Conservation (phyloP, 106 monocot genomes). For the Allium sativum region DNA sequence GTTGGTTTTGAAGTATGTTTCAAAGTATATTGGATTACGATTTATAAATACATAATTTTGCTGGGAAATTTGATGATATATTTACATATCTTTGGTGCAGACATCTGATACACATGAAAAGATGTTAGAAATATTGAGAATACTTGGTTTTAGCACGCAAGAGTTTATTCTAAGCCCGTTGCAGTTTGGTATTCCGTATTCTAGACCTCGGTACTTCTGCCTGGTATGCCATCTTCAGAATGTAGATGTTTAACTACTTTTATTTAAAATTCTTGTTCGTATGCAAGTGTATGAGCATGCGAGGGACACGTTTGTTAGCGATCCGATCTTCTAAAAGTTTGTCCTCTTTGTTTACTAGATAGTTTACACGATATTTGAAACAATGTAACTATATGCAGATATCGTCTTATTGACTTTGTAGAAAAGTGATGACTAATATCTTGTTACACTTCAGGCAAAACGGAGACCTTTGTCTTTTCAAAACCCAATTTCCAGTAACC, state of each 20-base stretch:
- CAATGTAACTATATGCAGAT: no score
- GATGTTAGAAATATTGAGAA: constrained; percentile 46
- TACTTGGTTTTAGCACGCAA: constrained; percentile 55
- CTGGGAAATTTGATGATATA: constrained; percentile 2
- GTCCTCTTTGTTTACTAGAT: no score
- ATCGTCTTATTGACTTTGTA: no score
- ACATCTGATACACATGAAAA: constrained; percentile 76
- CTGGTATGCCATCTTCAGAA: constrained; percentile 34
- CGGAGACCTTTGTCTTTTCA: constrained; percentile 56
- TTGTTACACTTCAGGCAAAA: constrained; percentile 53
- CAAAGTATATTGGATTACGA: not conserved
- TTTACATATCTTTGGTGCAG: constrained; percentile 28
- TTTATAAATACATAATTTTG: no score
- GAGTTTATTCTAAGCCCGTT: constrained; percentile 85
- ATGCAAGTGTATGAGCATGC: no score
- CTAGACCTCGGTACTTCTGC: constrained; percentile 93
- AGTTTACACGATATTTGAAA: no score
- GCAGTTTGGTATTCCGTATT: constrained; percentile 92
- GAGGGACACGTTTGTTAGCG: no score
- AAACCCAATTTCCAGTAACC: constrained; percentile 31
- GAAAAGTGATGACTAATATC: not conserved
- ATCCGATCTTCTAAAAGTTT: no score
- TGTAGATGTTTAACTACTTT: no score
- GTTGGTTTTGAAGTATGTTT: constrained; percentile 88
- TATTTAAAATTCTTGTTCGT: no score